Conservation (phyloP, 2,329 filamentous ascomycete species). For the Ceratocystis lukuohia region DNA sequence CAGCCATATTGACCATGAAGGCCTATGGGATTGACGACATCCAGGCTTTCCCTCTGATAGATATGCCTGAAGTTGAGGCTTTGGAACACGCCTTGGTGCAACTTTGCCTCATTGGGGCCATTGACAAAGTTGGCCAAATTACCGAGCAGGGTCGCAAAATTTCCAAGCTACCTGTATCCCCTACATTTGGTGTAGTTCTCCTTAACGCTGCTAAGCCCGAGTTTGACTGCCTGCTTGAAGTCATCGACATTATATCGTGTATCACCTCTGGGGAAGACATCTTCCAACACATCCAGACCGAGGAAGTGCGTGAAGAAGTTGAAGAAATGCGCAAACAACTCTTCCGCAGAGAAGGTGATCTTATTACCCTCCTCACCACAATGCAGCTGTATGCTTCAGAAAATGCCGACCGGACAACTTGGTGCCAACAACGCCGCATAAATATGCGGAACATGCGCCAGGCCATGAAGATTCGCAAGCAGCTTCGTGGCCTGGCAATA, state of each 20-base stretch:
- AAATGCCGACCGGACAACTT: slow-evolving; percentile 39
- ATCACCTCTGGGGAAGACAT: slow-evolving; percentile 51
- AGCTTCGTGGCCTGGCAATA: slow-evolving; percentile 44
- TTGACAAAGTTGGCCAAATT: slow-evolving; percentile 59
- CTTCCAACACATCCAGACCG: slow-evolving; percentile 45
- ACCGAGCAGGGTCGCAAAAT: slow-evolving; percentile 63
- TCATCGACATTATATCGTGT: slow-evolving; percentile 67
- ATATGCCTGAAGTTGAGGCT: slow-evolving; percentile 61
- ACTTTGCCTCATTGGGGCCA: slow-evolving; percentile 62
- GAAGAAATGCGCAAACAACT: slow-evolving; percentile 43
- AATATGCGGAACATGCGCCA: slow-evolving; percentile 49
- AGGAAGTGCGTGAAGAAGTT: slow-evolving; percentile 42
- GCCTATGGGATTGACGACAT: slow-evolving; percentile 76
- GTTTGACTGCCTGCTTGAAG: slow-evolving; percentile 61
- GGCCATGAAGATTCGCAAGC: slow-evolving; percentile 47
- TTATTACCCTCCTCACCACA: slow-evolving; percentile 50
- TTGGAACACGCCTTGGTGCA: slow-evolving; percentile 73
- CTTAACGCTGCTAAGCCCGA: slow-evolving; percentile 61
- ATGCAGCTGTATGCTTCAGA: slow-evolving; percentile 49
- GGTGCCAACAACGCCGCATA: slow-evolving; percentile 46
- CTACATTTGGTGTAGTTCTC: slow-evolving; percentile 67
- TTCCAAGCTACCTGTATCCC: slow-evolving; percentile 69
- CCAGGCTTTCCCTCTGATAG: slow-evolving; percentile 70
- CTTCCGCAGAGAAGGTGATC: slow-evolving; percentile 47
- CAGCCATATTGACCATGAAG: slow-evolving; percentile 84